These are phyloP conservation scores for Plasmodium chabaudi DNA, from an alignment of 169 alveolate genomes.

Conservation along the genomic window DNA sequence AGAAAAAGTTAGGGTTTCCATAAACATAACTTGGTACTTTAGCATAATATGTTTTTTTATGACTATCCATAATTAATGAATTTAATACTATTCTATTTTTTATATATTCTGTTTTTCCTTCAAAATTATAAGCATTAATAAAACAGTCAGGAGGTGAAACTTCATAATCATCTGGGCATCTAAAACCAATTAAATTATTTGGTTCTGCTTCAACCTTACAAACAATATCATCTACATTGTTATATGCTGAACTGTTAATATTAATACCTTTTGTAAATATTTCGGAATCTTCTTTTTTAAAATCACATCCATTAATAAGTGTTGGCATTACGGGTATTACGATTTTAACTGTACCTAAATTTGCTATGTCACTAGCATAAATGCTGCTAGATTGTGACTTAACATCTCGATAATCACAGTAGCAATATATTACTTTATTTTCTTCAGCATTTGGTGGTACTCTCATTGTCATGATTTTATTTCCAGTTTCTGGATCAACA, in stretches of 20 bases:
- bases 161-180: constrained; percentile 23
- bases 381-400: not conserved
- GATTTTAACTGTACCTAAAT: constrained; percentile 33
- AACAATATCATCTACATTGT: constrained; percentile 6
- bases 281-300: not conserved
- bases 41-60: constrained; percentile 25
- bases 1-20: constrained; percentile 7
- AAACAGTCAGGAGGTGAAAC: constrained; percentile 64
- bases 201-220: constrained; percentile 7
- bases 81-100: not conserved
- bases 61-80: constrained; percentile 29
- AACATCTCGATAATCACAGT: constrained; percentile 11
- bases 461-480: constrained; percentile 25
- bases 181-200: constrained; percentile 42
- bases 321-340: not conserved
- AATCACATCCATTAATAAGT: constrained; percentile 48
- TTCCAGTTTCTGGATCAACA: not conserved
- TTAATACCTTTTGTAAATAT: constrained; percentile 19
- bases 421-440: constrained; percentile 14
- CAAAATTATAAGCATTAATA: constrained; percentile 24
- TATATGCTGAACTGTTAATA: not conserved
- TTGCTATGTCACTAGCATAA: constrained; percentile 1
- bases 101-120: constrained; percentile 17
- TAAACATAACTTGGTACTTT: constrained; percentile 8
- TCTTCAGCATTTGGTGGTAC: constrained; percentile 24